Evolutionary conservation across 768 basidiomycete genomes (phyloP).

Genomic region (Astraeus odoratus): DNA sequence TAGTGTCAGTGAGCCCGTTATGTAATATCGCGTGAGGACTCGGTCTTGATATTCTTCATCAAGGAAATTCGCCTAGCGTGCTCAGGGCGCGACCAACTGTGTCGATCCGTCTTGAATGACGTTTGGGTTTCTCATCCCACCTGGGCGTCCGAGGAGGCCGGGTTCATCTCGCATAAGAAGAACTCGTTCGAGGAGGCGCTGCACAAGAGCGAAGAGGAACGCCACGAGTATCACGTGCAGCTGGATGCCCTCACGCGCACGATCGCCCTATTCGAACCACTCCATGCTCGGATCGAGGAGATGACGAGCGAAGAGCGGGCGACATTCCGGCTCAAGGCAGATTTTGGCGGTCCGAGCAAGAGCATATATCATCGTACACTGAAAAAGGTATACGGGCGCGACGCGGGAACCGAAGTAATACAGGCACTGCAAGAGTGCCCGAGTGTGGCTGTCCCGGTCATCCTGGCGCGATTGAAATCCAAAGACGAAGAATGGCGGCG

Average conservation of each 20-base stretch:
- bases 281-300: slow-evolving; percentile 74
- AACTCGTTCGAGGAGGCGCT: slow-evolving; percentile 93
- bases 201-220: slow-evolving; percentile 96
- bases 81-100: slow-evolving; percentile 90
- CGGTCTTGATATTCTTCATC: slow-evolving; percentile 1
- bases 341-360: slow-evolving; percentile 85
- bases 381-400: slow-evolving; percentile 89
- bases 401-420: slow-evolving; percentile 67
- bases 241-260: slow-evolving; percentile 87
- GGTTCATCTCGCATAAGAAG: slow-evolving; percentile 93
- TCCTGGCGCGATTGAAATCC: slow-evolving; percentile 79
- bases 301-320: slow-evolving; percentile 87
- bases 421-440: slow-evolving; percentile 90
- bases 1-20: slow-evolving; percentile 77
- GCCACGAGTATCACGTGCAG: slow-evolving; percentile 96
- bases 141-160: slow-evolving; percentile 95
- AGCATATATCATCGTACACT: slow-evolving; percentile 87
- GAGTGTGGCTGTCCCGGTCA: slow-evolving; percentile 84
- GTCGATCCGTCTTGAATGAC: slow-evolving; percentile 94
- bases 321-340: slow-evolving; percentile 72
- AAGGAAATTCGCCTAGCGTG: slow-evolving; percentile 89
- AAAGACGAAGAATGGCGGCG: slow-evolving; percentile 98
- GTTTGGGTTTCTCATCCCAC: slow-evolving; percentile 98
- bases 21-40: neutral
- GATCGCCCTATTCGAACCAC: slow-evolving; percentile 85